Conservation (phyloP, 2,329 filamentous ascomycete genomes). For the Volutella citrinella region DNA sequence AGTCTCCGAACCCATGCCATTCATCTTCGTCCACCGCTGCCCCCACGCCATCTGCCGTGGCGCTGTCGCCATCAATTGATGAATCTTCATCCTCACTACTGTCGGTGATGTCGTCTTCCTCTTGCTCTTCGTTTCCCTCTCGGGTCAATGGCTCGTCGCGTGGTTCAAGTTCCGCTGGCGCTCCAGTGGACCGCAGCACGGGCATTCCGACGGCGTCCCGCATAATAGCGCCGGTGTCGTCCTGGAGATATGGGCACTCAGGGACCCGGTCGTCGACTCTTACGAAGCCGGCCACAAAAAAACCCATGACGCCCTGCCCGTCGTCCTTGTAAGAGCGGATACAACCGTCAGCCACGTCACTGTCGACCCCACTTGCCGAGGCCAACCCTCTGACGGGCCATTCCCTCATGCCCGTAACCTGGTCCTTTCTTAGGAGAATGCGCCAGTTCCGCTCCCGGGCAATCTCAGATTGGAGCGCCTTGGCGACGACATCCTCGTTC, state of each 20-base stretch:
- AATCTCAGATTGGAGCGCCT: slow-evolving; percentile 64
- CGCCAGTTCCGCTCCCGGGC: slow-evolving; percentile 72
- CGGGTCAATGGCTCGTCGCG: slow-evolving; percentile 14
- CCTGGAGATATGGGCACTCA: slow-evolving; percentile 47
- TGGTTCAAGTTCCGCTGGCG: slow-evolving; percentile 23
- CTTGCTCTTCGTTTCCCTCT: slow-evolving; percentile 20
- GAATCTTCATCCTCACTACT: slow-evolving; percentile 6
- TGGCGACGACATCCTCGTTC: slow-evolving; percentile 81
- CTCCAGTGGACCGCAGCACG: slow-evolving; percentile 34
- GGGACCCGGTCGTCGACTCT: slow-evolving; percentile 21
- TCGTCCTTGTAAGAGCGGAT: slow-evolving; percentile 80
- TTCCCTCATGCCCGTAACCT: slow-evolving; percentile 70
- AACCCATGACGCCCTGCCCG: slow-evolving; percentile 83
- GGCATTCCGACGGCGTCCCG: slow-evolving; percentile 39
- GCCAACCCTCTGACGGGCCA: slow-evolving; percentile 68
- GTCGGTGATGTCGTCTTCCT: slow-evolving; percentile 13
- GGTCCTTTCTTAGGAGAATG: slow-evolving; percentile 67
- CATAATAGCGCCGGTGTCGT: slow-evolving; percentile 52
- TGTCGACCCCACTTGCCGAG: slow-evolving; percentile 47
- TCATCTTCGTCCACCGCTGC: slow-evolving; percentile 18
- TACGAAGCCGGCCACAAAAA: slow-evolving; percentile 89
- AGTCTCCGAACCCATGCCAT: slow-evolving; percentile 25
- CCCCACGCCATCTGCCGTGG: slow-evolving; percentile 15
- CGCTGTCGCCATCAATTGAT: slow-evolving; percentile 1
- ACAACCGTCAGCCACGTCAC: slow-evolving; percentile 66